Evolutionary conservation across 2,329 filamentous ascomycete species (phyloP), one percentile per base, ranked within the genome.

Genomic region (Dothideomycetes sp.): DNA sequence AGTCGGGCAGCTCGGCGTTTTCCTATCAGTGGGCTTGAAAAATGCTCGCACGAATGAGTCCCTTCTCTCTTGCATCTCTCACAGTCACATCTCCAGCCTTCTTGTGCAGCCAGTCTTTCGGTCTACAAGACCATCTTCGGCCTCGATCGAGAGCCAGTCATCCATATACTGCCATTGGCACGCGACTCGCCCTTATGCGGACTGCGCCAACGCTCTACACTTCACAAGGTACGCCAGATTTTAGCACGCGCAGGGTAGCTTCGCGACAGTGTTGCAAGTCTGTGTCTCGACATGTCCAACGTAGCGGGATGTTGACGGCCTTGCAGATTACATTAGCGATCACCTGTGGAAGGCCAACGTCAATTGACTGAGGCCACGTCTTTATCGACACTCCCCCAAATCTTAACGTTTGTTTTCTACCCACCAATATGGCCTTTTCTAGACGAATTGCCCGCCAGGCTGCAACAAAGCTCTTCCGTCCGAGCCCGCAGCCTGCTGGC

Each of bases 281-380:
- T n/a, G 25, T 33, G 27, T 34, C 34, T 20, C 16, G 24, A 13
- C 10, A 22, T 18, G 29, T 18, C 10, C 19, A 28, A 23, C 7
- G 22, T 27, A 18, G 17, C 13, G n/a, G 3, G 33, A 32, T 22
- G 24, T 29, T 47, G 33, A 49, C 28, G 19, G 16, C 8, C 33
- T 43, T 11, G 37, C 25, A 76, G 74, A 78, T 67, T 79, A 79
- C 64, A 78, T 79, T 65, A 78, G 74, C 70, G 75, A 80, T 68
- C 76, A 80, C 67, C 70, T 80, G 62, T 80, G 76, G 76, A 80
- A 79, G 68, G 74, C 75, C 55, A 76, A 73, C 58, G 70, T 73
- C 58, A 78, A 76, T 63, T 77, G 67, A 73, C 13, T 63, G 17
- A 20, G 37, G 29, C 30, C 27, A 23, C n/a, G n/a, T n/a, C n/a